Evolutionary conservation across 2,329 filamentous ascomycete genomes (phyloP).

Genomic region (Claviceps maximensis): DNA sequence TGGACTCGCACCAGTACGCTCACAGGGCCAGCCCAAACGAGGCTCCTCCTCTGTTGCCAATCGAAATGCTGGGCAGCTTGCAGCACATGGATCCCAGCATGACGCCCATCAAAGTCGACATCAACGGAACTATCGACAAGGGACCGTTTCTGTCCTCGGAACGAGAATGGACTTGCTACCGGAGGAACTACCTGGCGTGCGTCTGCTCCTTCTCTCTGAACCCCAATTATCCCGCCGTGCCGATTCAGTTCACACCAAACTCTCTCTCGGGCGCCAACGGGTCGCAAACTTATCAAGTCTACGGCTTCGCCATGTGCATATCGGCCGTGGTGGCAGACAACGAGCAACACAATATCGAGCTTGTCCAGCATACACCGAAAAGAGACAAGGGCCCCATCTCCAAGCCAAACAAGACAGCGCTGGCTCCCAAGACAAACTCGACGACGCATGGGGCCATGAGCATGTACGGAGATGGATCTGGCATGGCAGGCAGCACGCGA

Average conservation of each 20-base stretch:
- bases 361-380: conserved; percentile 86
- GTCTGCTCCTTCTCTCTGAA: conserved; percentile 63
- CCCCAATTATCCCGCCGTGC: conserved; percentile 36
- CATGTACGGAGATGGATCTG: conserved; percentile 28
- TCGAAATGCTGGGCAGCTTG: conserved; percentile 45
- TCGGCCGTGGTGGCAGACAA: conserved; percentile 70
- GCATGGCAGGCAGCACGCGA: conserved; percentile 11
- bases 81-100: conserved; percentile 38
- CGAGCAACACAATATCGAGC: conserved; percentile 62
- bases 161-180: conserved; percentile 81
- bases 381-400: conserved; percentile 75
- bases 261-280: conserved; percentile 1
- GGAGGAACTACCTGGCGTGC: conserved; percentile 83
- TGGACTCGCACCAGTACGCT: conserved; percentile 32
- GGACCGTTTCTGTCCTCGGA: conserved; percentile 68
- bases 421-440: conserved; percentile 55
- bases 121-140: conserved; percentile 73
- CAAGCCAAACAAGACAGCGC: conserved; percentile 54
- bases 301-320: conserved; percentile 70
- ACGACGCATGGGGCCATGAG: conserved; percentile 30
- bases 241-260: conserved; percentile 35
- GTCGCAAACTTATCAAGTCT: conserved; percentile 47
- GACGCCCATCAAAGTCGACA: conserved; percentile 52
- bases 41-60: conserved; percentile 39
- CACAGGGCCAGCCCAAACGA: conserved; percentile 17